Conservation (phyloP, 768 basidiomycete genomes). For the Leccinum imitatum region DNA sequence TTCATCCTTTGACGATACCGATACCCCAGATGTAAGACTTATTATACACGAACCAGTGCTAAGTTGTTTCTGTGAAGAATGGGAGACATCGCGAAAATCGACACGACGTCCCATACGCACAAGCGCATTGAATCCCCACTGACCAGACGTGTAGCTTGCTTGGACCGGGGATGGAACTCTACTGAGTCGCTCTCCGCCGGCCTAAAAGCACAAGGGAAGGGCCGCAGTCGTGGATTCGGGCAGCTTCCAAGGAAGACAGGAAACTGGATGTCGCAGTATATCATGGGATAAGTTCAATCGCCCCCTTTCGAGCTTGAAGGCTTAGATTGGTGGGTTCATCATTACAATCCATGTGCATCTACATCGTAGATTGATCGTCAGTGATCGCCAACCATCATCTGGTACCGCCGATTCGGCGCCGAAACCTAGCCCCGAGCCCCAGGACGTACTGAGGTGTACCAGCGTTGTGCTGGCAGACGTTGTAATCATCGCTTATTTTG, state of each 20-base stretch:
- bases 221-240: neutral
- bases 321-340: neutral
- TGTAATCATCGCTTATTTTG: neutral
- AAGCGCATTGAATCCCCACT: neutral
- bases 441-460: neutral
- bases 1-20: neutral
- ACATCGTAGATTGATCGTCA: constrained; percentile 3
- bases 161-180: neutral
- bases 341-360: neutral
- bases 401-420: too few relatives aligned
- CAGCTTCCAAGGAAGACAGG: neutral
- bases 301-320: neutral
- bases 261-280: neutral
- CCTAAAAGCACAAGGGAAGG: neutral
- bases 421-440: neutral
- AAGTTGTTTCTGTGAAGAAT: neutral
- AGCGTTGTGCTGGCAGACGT: neutral
- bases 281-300: neutral
- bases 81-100: neutral
- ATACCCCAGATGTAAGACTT: neutral
- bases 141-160: neutral
- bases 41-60: neutral
- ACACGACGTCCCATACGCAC: neutral
- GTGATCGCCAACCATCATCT: neutral
- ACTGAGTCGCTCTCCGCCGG: neutral